phyloP scores from a whole-genome alignment of 371 early-diverging fungal species.

The Lichtheimia ornata region DNA sequence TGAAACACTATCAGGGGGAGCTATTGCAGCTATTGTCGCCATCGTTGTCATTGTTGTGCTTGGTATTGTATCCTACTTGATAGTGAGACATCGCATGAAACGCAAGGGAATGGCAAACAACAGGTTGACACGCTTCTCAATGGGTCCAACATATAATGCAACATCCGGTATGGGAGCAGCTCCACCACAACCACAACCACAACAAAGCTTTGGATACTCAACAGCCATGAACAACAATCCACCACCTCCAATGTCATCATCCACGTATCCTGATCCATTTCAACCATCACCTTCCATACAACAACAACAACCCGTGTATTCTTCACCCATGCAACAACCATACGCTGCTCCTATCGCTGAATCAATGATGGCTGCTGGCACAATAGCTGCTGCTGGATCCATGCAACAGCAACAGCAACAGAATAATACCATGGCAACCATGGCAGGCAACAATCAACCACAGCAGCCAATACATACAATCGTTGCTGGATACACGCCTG shows the following conservation, averaged over 20 bases:
- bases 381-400: conserved; percentile 4
- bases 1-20: conserved; percentile 16
- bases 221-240: neutral
- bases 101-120: conserved; percentile 3
- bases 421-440: conserved; percentile 3
- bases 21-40: conserved; percentile 26
- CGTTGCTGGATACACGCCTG: conserved; percentile 38
- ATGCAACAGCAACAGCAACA: neutral
- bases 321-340: neutral
- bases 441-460: neutral
- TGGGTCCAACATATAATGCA: conserved; percentile 14
- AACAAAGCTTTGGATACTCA: conserved; percentile 6
- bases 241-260: conserved; percentile 1
- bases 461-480: conserved; percentile 31
- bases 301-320: conserved; percentile 2
- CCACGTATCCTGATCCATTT: neutral
- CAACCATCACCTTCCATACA: neutral
- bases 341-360: neutral
- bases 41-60: conserved; percentile 16
- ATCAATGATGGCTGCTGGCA: conserved; percentile 2
- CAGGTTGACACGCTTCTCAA: conserved; percentile 15
- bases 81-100: conserved; percentile 18
- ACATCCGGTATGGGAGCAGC: conserved; percentile 9
- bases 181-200: conserved; percentile 8
- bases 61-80: conserved; percentile 20